Evolutionary conservation across 2,329 filamentous ascomycete species (phyloP), one percentile per base, ranked within the genome.

Genomic region (Mycogone perniciosa): DNA sequence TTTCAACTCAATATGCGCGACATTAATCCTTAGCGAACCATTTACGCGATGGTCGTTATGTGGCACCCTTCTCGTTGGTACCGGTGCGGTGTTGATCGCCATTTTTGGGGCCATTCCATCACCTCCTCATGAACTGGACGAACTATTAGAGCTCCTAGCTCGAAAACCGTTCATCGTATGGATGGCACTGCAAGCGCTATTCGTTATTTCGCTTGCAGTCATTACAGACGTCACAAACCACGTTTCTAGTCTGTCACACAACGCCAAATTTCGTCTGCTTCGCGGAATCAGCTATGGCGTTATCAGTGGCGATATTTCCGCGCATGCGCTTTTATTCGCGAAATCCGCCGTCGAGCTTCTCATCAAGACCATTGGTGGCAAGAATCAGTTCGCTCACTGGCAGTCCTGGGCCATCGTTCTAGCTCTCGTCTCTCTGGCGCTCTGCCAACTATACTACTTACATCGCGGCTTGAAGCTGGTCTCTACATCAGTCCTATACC

Each of bases 1-100:
- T 55, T 99, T 99, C 77, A 99, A 99, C 75, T 96, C 92, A 51
- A 89, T 97, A 68, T 96, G 95, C 76, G 93, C 93, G 55, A 95
- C 90, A 41, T 73, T 97, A 51, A 89, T 97, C 62, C 80, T 99
- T 44, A 85, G 87, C 63, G 92, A 99, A 70, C 89, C 91, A 4
- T 99, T 97, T 70, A 97, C 93, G 47, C 82, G 81, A 66, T 95
- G 90, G 79, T 96, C 92, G n/a, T 77, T 95, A 35, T 81, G 88
- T 62, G 93, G 93, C 35, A 99, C 93, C 1, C 62, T 93, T 47
- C 80, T 99, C 45, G 93, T 97, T 39, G 92, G 89, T 56, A 76
- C 76, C 26, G 93, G 93, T 48, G 93, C 93, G n/a, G 75, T 95
- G 5, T 71, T 99, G 55, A 97, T 99, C 60, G 93, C 89, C 38